Evolutionary conservation across 1,284 basidiomycete species (phyloP), one percentile per base, ranked within the genome.

Genomic region (Ustilago curta): DNA sequence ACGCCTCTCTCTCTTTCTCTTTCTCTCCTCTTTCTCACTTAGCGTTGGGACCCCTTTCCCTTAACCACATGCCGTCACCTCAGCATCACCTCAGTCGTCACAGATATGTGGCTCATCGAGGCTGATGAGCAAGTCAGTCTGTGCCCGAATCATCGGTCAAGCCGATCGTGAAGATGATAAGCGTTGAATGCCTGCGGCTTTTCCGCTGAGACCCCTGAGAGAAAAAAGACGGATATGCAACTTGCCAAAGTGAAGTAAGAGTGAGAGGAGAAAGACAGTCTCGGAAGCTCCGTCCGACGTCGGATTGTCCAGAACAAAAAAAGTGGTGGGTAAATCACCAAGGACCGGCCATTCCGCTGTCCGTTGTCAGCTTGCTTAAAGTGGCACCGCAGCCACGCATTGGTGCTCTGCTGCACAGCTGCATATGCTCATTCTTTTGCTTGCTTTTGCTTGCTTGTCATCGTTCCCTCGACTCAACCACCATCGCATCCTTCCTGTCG

Each of bases 281-380:
- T 37, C 32, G 31, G 31, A 50, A 35, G 29, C 29, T 18, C 50
- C 50, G 21, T 35, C 52, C 52, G n/a, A 23, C 4, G 40, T 19
- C 52, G 52, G 40, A 9, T 5, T 32, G n/a, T 23, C 39, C 23
- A 44, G 25, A 7, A 27, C 27, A 27, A 21, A 48, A 48, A 48
- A n/a, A n/a, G n/a, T n/a, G n/a, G 29, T 31, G 47, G 29, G 47
- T 31, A n/a, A 48, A 18, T 27, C 8, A 31, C 35, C 35, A 48
- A 18, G 31, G 47, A 45, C 42, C 53, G 53, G 42, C 53, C 14
- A 16, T 55, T 45, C 42, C 42, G 53, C 37, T 44, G 37, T 39
- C 35, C 21, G 35, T 37, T 14, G 35, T 35, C 29, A 31, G 29
- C 29, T 31, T 5, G 31, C 6, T 12, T 37, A 37, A 37, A 37